Evolutionary conservation across 192 early-diverging fungal genomes (phyloP).

Genomic region (Bifiguratus adelaidae): DNA sequence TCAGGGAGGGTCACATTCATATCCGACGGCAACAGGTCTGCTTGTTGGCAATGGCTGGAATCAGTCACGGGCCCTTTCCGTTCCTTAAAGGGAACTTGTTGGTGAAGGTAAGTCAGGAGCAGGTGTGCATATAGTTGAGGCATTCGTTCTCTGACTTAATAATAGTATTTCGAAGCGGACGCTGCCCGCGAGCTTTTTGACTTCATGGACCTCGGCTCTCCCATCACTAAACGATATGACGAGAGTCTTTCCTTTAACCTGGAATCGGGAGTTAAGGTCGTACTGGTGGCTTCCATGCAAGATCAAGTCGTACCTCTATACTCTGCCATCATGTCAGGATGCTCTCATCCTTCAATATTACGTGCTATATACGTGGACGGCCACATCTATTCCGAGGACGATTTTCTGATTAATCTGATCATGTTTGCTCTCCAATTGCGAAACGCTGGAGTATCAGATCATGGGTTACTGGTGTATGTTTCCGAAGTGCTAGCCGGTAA

Average conservation of each 20-base stretch:
- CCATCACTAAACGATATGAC: constrained; percentile 59
- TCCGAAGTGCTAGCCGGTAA: constrained; percentile 81
- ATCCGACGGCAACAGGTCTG: constrained; percentile 57
- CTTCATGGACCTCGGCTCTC: constrained; percentile 72
- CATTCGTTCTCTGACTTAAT: not conserved
- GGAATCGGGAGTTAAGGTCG: constrained; percentile 55
- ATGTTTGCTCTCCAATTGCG: constrained; percentile 78
- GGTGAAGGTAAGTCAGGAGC: constrained; percentile 39
- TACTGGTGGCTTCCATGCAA: constrained; percentile 80
- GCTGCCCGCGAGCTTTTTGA: constrained; percentile 90
- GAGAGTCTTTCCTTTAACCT: constrained; percentile 58
- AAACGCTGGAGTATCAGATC: constrained; percentile 82
- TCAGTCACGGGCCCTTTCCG: constrained; percentile 83
- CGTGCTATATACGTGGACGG: constrained; percentile 89
- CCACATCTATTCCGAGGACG: constrained; percentile 61
- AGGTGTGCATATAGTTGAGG: not conserved
- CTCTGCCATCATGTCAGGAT: constrained; percentile 56
- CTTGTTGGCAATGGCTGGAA: constrained; percentile 88
- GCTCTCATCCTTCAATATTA: constrained; percentile 71
- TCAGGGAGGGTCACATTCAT: constrained; percentile 57
- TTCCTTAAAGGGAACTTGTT: constrained; percentile 71
- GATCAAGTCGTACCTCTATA: constrained; percentile 95
- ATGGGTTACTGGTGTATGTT: constrained; percentile 76
- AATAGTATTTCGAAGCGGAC: constrained; percentile 73
- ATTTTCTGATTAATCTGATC: constrained; percentile 82